phyloP scores from a whole-genome alignment of 1,284 basidiomycete genomes.

The Prillingera fragicola region DNA sequence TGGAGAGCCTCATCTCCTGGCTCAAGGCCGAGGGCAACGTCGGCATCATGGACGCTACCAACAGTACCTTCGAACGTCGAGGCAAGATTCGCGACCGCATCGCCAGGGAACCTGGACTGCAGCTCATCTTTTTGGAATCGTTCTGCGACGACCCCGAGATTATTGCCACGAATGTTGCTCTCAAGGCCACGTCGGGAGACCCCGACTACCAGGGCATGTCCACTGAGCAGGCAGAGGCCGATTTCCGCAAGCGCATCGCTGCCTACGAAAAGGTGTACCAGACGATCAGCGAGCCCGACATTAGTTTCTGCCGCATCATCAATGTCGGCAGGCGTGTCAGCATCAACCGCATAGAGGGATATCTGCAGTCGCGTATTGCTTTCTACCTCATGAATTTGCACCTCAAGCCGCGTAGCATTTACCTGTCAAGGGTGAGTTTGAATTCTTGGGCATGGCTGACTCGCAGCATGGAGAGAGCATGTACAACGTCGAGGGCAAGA shows the following conservation, averaged over 20 bases:
- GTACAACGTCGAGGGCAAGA: constrained; percentile 93
- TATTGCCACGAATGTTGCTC: constrained; percentile 89
- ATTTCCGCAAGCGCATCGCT: constrained; percentile 85
- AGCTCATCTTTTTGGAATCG: constrained; percentile 89
- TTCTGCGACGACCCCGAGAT: constrained; percentile 88
- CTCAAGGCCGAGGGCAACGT: constrained; percentile 92
- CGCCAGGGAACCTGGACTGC: constrained; percentile 81
- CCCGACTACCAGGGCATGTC: constrained; percentile 93
- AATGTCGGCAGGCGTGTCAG: constrained; percentile 83
- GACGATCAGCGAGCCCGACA: constrained; percentile 78
- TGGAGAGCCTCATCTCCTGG: constrained; percentile 94
- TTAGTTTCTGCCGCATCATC: constrained; percentile 79
- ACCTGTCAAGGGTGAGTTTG: constrained; percentile 75
- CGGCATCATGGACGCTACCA: constrained; percentile 96
- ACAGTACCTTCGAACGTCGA: constrained; percentile 75
- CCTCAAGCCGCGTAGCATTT: constrained; percentile 92
- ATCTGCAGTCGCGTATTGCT: constrained; percentile 91
- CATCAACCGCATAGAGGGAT: constrained; percentile 79
- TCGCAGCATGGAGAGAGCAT: constrained; percentile 94
- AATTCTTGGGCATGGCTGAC: constrained; percentile 2
- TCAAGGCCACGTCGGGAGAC: constrained; percentile 93
- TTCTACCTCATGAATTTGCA: constrained; percentile 99
- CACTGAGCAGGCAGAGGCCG: constrained; percentile 74
- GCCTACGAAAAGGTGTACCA: constrained; percentile 97
- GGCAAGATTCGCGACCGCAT: constrained; percentile 75